Percentiles rank a stretch among this genome's conserved stretches.
phyloP scores from a whole-genome alignment of 2,329 filamentous ascomycete species.

The Sclerotinia subarctica region DNA sequence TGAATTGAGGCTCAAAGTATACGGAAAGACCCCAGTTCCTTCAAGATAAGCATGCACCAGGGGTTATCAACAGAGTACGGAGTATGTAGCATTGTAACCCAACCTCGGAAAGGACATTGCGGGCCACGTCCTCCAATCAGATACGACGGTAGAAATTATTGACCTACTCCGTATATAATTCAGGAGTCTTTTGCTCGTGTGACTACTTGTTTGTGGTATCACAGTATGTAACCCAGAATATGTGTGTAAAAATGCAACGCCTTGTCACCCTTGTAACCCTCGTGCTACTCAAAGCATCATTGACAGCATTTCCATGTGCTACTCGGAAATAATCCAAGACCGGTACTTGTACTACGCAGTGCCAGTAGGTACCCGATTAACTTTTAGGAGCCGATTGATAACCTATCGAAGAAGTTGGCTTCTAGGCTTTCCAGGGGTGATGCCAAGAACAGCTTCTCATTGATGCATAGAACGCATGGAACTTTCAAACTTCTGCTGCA shows the following conservation, averaged over 20 bases:
- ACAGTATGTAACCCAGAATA: not conserved
- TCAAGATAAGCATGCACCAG: constrained; percentile 10
- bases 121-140: too few relatives aligned
- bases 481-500: not conserved
- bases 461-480: constrained; percentile 8
- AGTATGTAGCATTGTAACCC: too few relatives aligned
- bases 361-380: too few relatives aligned
- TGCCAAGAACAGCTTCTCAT: not conserved
- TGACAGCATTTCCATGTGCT: not conserved
- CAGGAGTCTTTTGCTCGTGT: too few relatives aligned
- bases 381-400: not conserved
- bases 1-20: constrained; percentile 6
- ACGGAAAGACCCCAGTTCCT: not conserved
- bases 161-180: too few relatives aligned
- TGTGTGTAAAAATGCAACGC: not conserved
- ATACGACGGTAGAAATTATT: too few relatives aligned
- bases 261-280: not conserved
- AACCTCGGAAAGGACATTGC: too few relatives aligned
- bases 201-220: not conserved
- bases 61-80: too few relatives aligned
- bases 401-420: not conserved
- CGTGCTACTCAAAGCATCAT: not conserved
- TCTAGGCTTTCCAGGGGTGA: constrained; percentile 1
- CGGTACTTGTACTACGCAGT: not conserved
- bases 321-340: not conserved